These are phyloP conservation scores for Cetradonia linearis DNA, from an alignment of 495 filamentous ascomycete genomes.

Conservation along the genomic window DNA sequence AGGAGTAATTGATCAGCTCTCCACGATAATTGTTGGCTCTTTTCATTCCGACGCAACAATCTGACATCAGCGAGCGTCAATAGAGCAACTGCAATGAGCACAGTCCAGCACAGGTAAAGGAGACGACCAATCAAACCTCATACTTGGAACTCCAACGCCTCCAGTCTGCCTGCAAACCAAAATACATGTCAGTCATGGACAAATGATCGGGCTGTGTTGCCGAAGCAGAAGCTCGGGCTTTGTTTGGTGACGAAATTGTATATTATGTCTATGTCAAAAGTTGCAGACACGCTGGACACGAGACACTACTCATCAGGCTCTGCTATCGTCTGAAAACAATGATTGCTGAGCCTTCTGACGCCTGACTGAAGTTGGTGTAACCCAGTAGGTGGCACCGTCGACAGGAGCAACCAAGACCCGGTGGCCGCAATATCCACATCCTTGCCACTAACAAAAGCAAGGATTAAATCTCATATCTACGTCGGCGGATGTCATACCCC, in stretches of 20 bases:
- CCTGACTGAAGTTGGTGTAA: background rate
- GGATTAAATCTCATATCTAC: background rate
- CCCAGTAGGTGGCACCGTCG: background rate
- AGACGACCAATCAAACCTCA: background rate
- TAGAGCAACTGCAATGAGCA: background rate
- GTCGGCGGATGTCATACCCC: background rate
- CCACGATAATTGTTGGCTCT: background rate
- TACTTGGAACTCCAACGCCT: background rate
- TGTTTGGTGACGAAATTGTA: background rate
- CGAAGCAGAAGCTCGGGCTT: background rate
- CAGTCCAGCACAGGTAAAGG: background rate
- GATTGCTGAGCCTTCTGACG: background rate
- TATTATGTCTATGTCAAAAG: background rate
- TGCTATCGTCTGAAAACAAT: background rate
- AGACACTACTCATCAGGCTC: background rate
- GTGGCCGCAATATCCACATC: constrained; percentile 4
- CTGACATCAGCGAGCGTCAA: constrained; percentile 8
- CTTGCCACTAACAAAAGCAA: constrained; percentile 9
- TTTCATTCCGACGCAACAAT: background rate
- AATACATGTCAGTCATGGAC: background rate
- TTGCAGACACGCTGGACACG: background rate
- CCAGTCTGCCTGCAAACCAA: constrained; percentile 6
- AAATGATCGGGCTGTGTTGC: background rate
- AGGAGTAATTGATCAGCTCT: background rate
- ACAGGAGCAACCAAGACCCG: constrained; percentile 8